A percentile compares a stretch with the other conserved stretches of the same genome.
phyloP scores from a whole-genome alignment of 805 yeast genomes.

The Pichia rugopelliculosa region DNA sequence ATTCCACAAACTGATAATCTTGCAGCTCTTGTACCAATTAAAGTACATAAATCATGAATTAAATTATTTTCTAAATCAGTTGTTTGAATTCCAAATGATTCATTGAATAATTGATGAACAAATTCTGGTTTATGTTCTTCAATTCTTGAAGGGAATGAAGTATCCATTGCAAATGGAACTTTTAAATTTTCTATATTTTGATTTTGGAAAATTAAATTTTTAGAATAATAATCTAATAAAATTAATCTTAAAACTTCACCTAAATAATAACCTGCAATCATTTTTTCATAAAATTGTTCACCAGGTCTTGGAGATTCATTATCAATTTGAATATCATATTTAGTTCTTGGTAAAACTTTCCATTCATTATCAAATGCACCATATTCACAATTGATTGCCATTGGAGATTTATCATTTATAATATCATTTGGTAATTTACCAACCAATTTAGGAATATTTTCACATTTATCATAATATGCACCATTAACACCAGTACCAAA shows the following conservation, averaged over 20 bases:
- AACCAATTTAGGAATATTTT: slow-evolving; percentile 71
- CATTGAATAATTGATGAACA: slow-evolving; percentile 58
- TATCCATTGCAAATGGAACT: slow-evolving; percentile 69
- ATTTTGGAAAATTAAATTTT: slow-evolving; percentile 57
- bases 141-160: slow-evolving; percentile 78
- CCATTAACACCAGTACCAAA: slow-evolving; percentile 98
- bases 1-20: slow-evolving; percentile 91
- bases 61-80: slow-evolving; percentile 74
- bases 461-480: slow-evolving; percentile 78
- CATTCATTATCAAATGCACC: slow-evolving; percentile 97
- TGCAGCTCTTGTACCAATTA: slow-evolving; percentile 88
- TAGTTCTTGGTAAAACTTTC: slow-evolving; percentile 75
- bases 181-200: slow-evolving; percentile 62
- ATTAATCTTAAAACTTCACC: slow-evolving; percentile 86
- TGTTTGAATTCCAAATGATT: slow-evolving; percentile 53
- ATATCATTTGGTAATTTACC: slow-evolving; percentile 64
- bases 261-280: slow-evolving; percentile 94
- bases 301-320: slow-evolving; percentile 89
- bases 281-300: slow-evolving; percentile 92
- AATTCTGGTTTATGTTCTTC: slow-evolving; percentile 84
- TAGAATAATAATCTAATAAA: slow-evolving; percentile 60
- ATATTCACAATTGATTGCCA: slow-evolving; percentile 98
- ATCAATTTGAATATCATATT: slow-evolving; percentile 77
- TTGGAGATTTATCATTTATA: slow-evolving; percentile 46
- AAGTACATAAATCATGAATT: slow-evolving; percentile 74